Evolutionary conservation across 2,329 filamentous ascomycete species (phyloP).

Genomic region (Phaeosphaeria sp.): DNA sequence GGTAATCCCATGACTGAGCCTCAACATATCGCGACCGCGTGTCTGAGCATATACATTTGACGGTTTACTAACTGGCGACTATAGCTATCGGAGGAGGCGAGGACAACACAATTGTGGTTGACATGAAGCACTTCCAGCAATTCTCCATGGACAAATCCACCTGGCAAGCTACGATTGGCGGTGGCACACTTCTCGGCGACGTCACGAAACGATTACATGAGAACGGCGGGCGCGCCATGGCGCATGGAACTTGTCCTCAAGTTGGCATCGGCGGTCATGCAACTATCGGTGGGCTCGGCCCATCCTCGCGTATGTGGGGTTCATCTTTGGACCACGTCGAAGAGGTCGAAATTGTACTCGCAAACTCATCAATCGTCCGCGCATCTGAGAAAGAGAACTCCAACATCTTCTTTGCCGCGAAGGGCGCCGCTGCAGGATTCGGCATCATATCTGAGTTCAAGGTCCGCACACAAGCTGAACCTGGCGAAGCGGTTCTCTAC

Average conservation of each 20-base stretch:
- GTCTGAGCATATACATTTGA: neutral
- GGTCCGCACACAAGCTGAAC: constrained; percentile 45
- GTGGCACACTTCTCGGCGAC: constrained; percentile 57
- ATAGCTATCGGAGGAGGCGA: constrained; percentile 46
- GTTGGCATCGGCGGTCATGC: constrained; percentile 48
- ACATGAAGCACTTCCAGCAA: constrained; percentile 57
- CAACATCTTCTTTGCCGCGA: constrained; percentile 53
- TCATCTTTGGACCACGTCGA: constrained; percentile 43
- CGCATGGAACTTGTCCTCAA: constrained; percentile 54
- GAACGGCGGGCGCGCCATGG: constrained; percentile 51
- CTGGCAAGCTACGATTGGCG: constrained; percentile 56
- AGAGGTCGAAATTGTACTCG: constrained; percentile 49
- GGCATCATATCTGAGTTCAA: constrained; percentile 52
- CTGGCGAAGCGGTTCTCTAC: constrained; percentile 41
- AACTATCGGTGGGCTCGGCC: constrained; percentile 46
- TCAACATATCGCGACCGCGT: neutral
- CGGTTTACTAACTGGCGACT: neutral
- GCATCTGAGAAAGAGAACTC: constrained; percentile 45
- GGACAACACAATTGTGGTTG: constrained; percentile 57
- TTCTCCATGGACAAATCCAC: constrained; percentile 54
- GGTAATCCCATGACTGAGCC: neutral
- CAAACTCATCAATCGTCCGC: constrained; percentile 48
- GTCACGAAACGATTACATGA: constrained; percentile 44
- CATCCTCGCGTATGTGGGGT: constrained; percentile 43
- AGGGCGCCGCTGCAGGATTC: constrained; percentile 52